These are phyloP conservation scores for Cryptococcus sp. DNA, from an alignment of 1,284 basidiomycete species.

Conservation along the genomic window DNA sequence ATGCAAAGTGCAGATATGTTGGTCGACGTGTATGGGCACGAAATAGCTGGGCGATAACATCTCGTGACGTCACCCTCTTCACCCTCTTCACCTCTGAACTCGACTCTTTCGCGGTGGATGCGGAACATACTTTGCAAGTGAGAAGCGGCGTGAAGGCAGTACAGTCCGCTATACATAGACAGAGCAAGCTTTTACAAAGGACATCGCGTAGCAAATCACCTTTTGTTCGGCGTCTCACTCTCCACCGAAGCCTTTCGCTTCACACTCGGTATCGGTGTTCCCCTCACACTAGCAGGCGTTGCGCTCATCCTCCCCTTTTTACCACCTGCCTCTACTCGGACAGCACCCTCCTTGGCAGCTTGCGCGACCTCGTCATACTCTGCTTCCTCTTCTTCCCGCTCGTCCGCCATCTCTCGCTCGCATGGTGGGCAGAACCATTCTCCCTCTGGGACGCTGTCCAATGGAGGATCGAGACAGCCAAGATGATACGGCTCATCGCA, in stretches of 20 bases:
- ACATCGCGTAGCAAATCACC: background rate
- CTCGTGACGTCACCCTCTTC: no score
- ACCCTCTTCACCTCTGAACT: no score
- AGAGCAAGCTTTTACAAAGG: background rate
- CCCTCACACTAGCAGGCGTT: background rate
- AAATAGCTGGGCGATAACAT: no score
- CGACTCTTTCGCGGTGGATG: no score
- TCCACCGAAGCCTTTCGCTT: background rate
- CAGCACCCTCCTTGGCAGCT: no score
- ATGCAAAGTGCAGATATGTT: no score
- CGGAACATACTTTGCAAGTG: no score
- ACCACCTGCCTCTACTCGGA: no score
- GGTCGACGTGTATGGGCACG: no score
- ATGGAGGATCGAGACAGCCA: slow-evolving; percentile 70
- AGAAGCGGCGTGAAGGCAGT: no score
- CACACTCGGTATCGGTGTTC: background rate
- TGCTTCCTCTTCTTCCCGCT: slow-evolving; percentile 1
- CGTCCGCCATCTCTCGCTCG: slow-evolving; percentile 17
- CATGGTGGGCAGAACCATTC: slow-evolving; percentile 89
- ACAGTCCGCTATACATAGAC: no score
- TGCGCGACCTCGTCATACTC: background rate
- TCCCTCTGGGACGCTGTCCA: slow-evolving; percentile 71
- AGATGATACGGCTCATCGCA: slow-evolving; percentile 88
- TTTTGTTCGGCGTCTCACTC: background rate
- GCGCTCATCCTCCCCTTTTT: background rate